A percentile compares a stretch with the other conserved stretches of the same genome.
Conservation (phyloP, 345 rosid species). For the Linum trigynum region DNA sequence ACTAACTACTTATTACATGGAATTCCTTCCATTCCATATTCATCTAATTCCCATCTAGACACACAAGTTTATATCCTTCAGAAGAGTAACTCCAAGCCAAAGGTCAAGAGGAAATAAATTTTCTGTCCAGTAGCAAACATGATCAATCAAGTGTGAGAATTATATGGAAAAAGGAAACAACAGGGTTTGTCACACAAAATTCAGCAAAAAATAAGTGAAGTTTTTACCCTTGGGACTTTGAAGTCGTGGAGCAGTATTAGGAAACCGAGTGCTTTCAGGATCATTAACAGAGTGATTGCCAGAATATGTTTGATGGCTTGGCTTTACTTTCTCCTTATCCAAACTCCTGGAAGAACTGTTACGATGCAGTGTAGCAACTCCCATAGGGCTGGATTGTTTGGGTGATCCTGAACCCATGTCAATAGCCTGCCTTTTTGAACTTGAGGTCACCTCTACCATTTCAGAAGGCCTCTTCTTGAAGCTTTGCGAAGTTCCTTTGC, state of each 20-base stretch:
- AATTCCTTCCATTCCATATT: no score
- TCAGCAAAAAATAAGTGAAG: not conserved
- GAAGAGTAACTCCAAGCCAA: no score
- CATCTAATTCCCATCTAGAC: no score
- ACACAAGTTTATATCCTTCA: no score
- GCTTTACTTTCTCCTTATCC: slow-evolving; percentile 50
- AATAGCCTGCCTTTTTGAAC: slow-evolving; percentile 49
- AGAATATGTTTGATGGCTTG: slow-evolving; percentile 17
- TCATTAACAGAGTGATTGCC: slow-evolving; percentile 21
- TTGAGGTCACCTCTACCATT: slow-evolving; percentile 36
- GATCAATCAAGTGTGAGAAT: no score
- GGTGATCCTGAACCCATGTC: slow-evolving; percentile 55
- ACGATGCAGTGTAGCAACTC: slow-evolving; percentile 37
- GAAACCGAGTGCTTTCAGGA: slow-evolving; percentile 36
- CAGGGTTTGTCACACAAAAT: no score
- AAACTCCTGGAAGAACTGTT: slow-evolving; percentile 20
- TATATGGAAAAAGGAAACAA: no score
- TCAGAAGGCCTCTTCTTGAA: slow-evolving; percentile 58
- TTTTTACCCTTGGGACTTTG: slow-evolving; percentile 52
- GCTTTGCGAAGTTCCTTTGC: slow-evolving; percentile 28
- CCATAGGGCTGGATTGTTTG: slow-evolving; percentile 43
- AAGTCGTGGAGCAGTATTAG: slow-evolving; percentile 33
- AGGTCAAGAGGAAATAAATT: no score
- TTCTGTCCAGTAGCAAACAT: no score
- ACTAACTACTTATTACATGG: no score